Evolutionary conservation across 352 stramenopile genomes (phyloP).

Genomic region (Globisporangium uncinulatum): DNA sequence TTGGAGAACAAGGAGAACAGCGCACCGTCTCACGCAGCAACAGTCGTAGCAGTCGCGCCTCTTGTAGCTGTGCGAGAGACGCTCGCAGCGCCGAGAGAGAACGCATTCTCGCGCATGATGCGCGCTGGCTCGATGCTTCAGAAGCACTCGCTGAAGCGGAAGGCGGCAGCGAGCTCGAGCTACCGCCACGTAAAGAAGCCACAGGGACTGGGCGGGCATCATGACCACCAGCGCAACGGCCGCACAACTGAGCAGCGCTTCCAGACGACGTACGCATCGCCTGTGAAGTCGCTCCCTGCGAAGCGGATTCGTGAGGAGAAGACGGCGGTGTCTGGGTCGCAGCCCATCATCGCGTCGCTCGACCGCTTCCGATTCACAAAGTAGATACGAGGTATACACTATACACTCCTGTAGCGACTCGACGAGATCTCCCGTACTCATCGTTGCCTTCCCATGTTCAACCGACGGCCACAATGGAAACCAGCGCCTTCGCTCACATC

Average conservation of each 20-base stretch:
- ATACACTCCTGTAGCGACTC: neutral
- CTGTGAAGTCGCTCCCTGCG: neutral
- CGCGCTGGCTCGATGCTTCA: constrained; percentile 48
- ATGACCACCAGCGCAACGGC: neutral
- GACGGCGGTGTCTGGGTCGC: neutral
- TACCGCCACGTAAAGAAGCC: constrained; percentile 8
- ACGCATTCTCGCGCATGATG: constrained; percentile 83
- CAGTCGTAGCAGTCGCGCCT: constrained; percentile 3
- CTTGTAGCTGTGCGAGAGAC: neutral
- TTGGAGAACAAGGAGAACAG: constrained; percentile 40
- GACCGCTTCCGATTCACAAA: constrained; percentile 21
- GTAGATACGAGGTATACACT: constrained; percentile 2
- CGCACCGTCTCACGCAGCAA: constrained; percentile 12
- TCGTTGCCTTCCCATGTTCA: too few species aligned
- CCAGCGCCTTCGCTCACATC: constrained; percentile 12
- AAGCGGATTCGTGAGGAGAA: too few species aligned
- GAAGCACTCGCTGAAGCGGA: constrained; percentile 51
- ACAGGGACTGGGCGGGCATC: neutral
- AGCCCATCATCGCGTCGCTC: constrained; percentile 7
- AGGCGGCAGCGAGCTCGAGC: constrained; percentile 18
- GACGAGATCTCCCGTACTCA: neutral
- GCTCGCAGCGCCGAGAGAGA: constrained; percentile 32
- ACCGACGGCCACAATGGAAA: too few species aligned
- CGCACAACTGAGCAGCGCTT: constrained; percentile 4
- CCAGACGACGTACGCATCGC: constrained; percentile 11